Conservation (phyloP, 257 asterid species). For the Solanum bulbocastanum region DNA sequence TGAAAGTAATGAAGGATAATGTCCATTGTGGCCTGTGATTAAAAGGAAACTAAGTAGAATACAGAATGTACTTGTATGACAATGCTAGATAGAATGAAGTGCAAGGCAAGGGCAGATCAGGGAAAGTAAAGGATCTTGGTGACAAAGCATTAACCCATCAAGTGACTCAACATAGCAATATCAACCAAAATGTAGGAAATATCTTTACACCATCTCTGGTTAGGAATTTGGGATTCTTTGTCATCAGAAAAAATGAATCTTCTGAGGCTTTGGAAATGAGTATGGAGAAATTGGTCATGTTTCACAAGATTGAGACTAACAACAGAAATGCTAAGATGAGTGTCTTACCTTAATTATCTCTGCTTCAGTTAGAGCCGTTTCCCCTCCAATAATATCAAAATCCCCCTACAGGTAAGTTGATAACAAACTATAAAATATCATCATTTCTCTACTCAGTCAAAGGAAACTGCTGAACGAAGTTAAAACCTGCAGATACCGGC, state of each 20-base stretch:
- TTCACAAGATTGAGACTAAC: not conserved
- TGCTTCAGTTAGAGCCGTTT: slow-evolving; percentile 82
- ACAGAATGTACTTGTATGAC: not conserved
- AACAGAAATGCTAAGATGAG: slow-evolving; percentile 1
- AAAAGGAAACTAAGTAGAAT: not conserved
- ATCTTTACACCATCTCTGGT: not conserved
- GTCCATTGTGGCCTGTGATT: slow-evolving; percentile 68
- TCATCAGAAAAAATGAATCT: not conserved
- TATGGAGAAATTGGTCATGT: not conserved
- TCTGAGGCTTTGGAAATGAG: not conserved
- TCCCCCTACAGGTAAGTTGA: slow-evolving; percentile 50
- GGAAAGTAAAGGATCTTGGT: not conserved
- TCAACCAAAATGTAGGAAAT: not conserved
- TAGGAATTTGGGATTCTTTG: not conserved
- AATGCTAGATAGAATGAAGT: not conserved
- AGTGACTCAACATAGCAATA: not conserved
- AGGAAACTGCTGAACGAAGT: not conserved
- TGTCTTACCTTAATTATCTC: slow-evolving; percentile 72
- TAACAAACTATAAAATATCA: not conserved
- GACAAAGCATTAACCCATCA: not conserved
- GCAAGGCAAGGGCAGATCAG: not conserved
- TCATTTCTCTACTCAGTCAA: not conserved
- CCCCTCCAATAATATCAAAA: slow-evolving; percentile 94
- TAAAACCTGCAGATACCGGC: slow-evolving; percentile 87
- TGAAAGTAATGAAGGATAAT: slow-evolving; percentile 50